phyloP scores from a whole-genome alignment of 352 stramenopile genomes.

The Globisporangium lucens region DNA sequence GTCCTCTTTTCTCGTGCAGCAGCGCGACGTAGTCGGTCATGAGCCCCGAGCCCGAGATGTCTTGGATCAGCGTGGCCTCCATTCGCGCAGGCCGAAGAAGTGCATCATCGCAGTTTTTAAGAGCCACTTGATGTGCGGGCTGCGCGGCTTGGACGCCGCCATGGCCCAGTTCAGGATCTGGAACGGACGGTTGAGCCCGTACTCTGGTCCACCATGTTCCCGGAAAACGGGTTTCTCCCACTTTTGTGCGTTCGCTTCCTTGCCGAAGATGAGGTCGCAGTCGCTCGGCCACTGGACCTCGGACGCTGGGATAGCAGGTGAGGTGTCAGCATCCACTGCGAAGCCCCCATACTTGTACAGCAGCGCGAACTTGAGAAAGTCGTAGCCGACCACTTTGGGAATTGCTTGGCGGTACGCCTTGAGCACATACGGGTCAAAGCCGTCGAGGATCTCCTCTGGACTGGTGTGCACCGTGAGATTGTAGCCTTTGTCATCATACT shows the following conservation, averaged over 20 bases:
- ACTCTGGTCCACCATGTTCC: neutral
- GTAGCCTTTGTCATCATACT: neutral
- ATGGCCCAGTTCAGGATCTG: constrained; percentile 26
- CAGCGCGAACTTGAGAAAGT: constrained; percentile 22
- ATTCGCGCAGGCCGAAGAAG: constrained; percentile 20
- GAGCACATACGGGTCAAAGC: constrained; percentile 9
- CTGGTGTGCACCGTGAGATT: constrained; percentile 13
- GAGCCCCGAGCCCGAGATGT: constrained; percentile 18
- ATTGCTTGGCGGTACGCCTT: constrained; percentile 9
- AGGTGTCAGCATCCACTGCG: constrained; percentile 18
- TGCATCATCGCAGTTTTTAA: constrained; percentile 10
- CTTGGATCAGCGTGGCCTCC: constrained; percentile 12
- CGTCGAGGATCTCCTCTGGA: constrained; percentile 15
- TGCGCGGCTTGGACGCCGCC: constrained; percentile 9
- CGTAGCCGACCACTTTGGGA: constrained; percentile 11
- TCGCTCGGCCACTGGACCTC: constrained; percentile 8
- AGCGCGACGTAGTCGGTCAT: constrained; percentile 23
- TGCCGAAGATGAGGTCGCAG: constrained; percentile 18
- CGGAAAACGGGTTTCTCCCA: constrained; percentile 11
- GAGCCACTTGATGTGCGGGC: constrained; percentile 16
- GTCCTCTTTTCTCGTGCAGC: constrained; percentile 13
- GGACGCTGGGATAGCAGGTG: neutral
- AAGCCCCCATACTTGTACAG: constrained; percentile 21
- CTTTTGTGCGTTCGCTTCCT: neutral
- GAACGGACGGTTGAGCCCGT: constrained; percentile 15